Conservation (phyloP, 495 filamentous ascomycete species). For the Peziza echinospora region DNA sequence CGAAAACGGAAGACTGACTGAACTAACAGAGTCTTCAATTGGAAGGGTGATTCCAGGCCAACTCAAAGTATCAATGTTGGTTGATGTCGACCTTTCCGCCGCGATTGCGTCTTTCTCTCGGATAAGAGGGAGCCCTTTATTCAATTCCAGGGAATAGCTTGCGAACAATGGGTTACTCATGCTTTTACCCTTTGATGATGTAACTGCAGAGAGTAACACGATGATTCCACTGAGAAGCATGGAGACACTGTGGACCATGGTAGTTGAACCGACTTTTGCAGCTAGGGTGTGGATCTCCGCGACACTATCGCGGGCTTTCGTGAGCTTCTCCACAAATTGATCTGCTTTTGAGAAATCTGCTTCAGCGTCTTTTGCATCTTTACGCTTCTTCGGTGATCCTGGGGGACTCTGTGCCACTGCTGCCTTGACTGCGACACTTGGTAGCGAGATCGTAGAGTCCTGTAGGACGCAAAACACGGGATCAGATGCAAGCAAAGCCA, state of each 20-base stretch:
- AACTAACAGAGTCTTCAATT: constrained; percentile 4
- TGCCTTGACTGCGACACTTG: constrained; percentile 12
- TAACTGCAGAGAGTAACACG: constrained; percentile 42
- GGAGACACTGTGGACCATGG: constrained; percentile 30
- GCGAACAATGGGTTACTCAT: constrained; percentile 35
- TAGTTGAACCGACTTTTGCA: constrained; percentile 28
- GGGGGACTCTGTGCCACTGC: neutral
- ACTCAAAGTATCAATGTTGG: constrained; percentile 18
- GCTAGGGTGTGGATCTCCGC: constrained; percentile 34
- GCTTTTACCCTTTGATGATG: constrained; percentile 23
- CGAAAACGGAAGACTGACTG: constrained; percentile 23
- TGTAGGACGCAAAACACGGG: constrained; percentile 72
- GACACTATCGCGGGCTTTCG: constrained; percentile 37
- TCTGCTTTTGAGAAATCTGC: constrained; percentile 10
- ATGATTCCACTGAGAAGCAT: constrained; percentile 37
- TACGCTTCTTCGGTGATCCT: constrained; percentile 1
- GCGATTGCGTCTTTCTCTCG: constrained; percentile 34
- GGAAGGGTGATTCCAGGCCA: constrained; percentile 26
- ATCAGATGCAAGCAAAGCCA: constrained; percentile 50
- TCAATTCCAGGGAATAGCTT: constrained; percentile 36
- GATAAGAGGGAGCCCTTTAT: constrained; percentile 36
- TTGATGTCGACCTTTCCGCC: constrained; percentile 22
- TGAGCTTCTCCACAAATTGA: constrained; percentile 36
- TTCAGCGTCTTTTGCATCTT: constrained; percentile 2
- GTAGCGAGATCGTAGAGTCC: constrained; percentile 42